A percentile compares a stretch with the other conserved stretches of the same genome.
These are phyloP conservation scores for Entomortierella parvispora DNA, from an alignment of 192 early-diverging fungal genomes.

Conservation along the genomic window DNA sequence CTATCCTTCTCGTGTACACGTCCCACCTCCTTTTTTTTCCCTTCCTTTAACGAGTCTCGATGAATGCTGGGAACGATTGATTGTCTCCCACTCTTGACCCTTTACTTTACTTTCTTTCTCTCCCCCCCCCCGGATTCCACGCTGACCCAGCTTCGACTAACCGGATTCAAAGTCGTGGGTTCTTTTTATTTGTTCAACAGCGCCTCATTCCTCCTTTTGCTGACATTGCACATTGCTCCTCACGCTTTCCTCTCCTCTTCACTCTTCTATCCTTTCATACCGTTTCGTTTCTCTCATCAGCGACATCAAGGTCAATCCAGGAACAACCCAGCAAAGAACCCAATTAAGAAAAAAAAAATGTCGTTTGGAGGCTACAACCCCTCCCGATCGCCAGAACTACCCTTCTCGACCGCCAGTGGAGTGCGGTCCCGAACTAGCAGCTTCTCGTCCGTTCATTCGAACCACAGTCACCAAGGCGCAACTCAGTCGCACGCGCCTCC, in stretches of 20 bases:
- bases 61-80: neutral
- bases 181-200: neutral
- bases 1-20: too few species aligned
- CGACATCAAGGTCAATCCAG: neutral
- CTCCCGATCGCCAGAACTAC: constrained; percentile 8
- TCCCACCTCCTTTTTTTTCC: too few species aligned
- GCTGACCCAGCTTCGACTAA: constrained; percentile 1
- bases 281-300: too few species aligned
- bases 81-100: too few species aligned
- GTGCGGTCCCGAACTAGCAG: constrained; percentile 18
- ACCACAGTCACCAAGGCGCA: constrained; percentile 4
- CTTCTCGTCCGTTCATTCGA: constrained; percentile 23
- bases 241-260: neutral
- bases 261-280: neutral
- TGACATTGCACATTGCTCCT: neutral
- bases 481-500: neutral
- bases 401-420: constrained; percentile 10
- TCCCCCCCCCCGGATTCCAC: constrained; percentile 1
- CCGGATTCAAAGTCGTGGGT: neutral
- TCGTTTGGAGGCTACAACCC: constrained; percentile 33
- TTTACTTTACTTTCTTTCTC: neutral
- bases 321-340: neutral
- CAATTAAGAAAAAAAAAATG: constrained; percentile 1
- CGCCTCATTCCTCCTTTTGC: neutral
- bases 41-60: neutral